Base-by-base conservation (phyloP, 257 asterid species). In the Przewalskia tangutica region DNA sequence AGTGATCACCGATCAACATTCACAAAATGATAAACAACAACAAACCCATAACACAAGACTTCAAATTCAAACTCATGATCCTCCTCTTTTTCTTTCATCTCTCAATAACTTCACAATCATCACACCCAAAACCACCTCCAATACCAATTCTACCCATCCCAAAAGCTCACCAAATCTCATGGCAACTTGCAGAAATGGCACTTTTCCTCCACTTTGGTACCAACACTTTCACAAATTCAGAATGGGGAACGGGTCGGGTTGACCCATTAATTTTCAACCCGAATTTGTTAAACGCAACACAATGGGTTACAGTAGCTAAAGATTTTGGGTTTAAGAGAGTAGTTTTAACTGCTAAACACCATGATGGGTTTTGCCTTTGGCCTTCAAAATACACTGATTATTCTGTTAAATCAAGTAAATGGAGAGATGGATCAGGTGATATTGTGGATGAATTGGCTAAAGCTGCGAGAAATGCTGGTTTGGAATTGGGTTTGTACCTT, bases 281-380 rank as follows among this genome's bases (percentile, higher is more conserved):
- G 40, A 79, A 85, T 44, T 77, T 86, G 10, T 80, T 94, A 17
- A 94, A 94, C 62, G 97, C 97, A 50, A 87, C 97, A 53, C 99
- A 96, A 84, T 96, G 99, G 98, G 95, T 96, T 20, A 83, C 17
- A 18, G 93, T 91, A 18, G 99, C 97, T 50, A 94, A 91, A 76
- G 91, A 85, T 23, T 80, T 87, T 34, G 99, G 98, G 2, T 96
- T 96, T 80, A 87, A 92, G 0, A 86, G 91, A 82, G 86, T 94
- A 4, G 81, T 96, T 17, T 88, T 96, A 13, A 96, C 99, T 42
- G 90, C 93, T 11, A 96, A 96, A 84, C 99, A 96, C 85, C 98
- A 96, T 77, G 99, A 96, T 87, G 99, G 99, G 27, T 96, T 96
- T 78, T 96, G 99, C 67, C 88, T 96, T 1, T 96, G 99, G 98